A percentile compares a stretch with the other conserved stretches of the same genome.
phyloP scores from a whole-genome alignment of 2,329 filamentous ascomycete genomes.

The Epichloe gansuensis region DNA sequence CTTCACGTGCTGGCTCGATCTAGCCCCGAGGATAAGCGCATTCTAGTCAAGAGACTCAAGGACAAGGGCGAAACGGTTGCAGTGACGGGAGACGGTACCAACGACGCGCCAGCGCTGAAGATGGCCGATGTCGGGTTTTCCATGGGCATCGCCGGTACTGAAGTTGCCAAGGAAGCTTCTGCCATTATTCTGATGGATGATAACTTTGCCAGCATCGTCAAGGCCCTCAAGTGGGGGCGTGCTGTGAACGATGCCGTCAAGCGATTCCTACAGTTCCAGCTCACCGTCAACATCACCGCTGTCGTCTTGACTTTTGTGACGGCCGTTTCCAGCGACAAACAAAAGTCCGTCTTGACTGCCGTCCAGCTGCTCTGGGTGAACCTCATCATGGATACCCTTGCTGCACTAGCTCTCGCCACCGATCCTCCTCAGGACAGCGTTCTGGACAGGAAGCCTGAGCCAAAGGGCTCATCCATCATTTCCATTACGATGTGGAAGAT shows the following conservation, averaged over 20 bases:
- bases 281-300: slow-evolving; percentile 85
- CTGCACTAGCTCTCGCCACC: slow-evolving; percentile 76
- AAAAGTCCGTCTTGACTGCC: slow-evolving; percentile 68
- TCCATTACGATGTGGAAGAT: slow-evolving; percentile 98
- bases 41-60: slow-evolving; percentile 59
- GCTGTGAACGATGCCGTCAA: slow-evolving; percentile 69
- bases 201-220: slow-evolving; percentile 78
- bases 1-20: slow-evolving; percentile 63
- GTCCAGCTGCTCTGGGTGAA: slow-evolving; percentile 95
- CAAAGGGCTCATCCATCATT: slow-evolving; percentile 50
- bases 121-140: slow-evolving; percentile 75
- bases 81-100: slow-evolving; percentile 74
- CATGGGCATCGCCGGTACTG: slow-evolving; percentile 74
- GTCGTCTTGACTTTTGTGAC: slow-evolving; percentile 81
- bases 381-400: slow-evolving; percentile 94
- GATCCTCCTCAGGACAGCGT: slow-evolving; percentile 79
- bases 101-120: slow-evolving; percentile 71
- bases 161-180: slow-evolving; percentile 76
- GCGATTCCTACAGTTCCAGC: slow-evolving; percentile 65
- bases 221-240: slow-evolving; percentile 69
- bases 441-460: slow-evolving; percentile 60
- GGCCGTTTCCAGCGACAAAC: slow-evolving; percentile 57
- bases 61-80: slow-evolving; percentile 66
- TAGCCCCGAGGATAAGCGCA: slow-evolving; percentile 65
- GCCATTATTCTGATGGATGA: slow-evolving; percentile 82